Evolutionary conservation across 2,329 filamentous ascomycete species (phyloP).

Genomic region (Fusarium sp.): DNA sequence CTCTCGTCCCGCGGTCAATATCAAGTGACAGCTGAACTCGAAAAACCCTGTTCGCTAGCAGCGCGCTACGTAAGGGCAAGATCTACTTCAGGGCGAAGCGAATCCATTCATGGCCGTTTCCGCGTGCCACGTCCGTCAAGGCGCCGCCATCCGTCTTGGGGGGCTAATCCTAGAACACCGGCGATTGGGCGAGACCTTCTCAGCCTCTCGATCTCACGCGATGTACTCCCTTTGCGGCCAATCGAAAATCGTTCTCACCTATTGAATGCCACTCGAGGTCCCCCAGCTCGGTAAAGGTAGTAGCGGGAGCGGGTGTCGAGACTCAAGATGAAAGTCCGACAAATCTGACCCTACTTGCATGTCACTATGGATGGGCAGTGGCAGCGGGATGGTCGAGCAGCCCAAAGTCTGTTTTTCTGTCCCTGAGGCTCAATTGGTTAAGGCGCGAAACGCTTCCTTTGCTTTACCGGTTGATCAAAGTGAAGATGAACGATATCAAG

Average conservation of each 20-base stretch:
- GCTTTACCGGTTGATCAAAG: neutral
- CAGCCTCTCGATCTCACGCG: constrained; percentile 7
- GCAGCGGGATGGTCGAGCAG: constrained; percentile 12
- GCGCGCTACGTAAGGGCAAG: constrained; percentile 1
- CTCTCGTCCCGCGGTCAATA: neutral
- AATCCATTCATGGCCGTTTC: constrained; percentile 12
- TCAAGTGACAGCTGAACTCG: constrained; percentile 8
- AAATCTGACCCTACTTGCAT: constrained; percentile 25
- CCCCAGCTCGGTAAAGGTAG: neutral
- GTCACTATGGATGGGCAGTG: constrained; percentile 19
- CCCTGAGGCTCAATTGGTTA: neutral
- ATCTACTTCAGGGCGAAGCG: constrained; percentile 17
- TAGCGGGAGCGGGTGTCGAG: constrained; percentile 17
- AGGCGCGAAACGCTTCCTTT: neutral
- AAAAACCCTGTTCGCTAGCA: constrained; percentile 1
- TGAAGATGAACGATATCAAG: neutral
- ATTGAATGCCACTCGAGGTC: neutral
- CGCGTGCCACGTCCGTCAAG: constrained; percentile 20
- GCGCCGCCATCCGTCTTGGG: constrained; percentile 21
- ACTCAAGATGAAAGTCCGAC: neutral
- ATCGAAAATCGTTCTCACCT: neutral
- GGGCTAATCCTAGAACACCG: constrained; percentile 9
- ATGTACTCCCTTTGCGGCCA: neutral
- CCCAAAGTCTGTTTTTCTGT: constrained; percentile 5
- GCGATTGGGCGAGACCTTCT: constrained; percentile 21